These are phyloP conservation scores for Citrus unshiu DNA, from an alignment of 345 rosid genomes.

Conservation along the genomic window DNA sequence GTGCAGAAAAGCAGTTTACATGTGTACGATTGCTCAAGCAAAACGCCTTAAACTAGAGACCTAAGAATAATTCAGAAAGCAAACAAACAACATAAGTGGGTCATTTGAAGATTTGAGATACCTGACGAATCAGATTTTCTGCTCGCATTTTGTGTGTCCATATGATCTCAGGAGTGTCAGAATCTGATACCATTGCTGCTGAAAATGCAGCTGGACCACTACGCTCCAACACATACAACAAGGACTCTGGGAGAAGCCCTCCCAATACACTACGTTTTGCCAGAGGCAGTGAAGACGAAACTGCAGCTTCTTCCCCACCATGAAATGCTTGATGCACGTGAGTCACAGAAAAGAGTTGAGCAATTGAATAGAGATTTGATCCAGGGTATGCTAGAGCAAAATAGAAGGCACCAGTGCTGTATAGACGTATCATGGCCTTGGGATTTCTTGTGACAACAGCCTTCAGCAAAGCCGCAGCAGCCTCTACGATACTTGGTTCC, in stretches of 20 bases:
- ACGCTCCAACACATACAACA: conserved; percentile 94
- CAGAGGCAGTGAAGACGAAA: conserved; percentile 88
- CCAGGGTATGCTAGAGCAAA: conserved; percentile 98
- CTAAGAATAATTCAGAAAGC: background rate
- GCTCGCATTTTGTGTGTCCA: conserved; percentile 99
- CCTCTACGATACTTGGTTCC: conserved; percentile 94
- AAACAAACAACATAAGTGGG: background rate
- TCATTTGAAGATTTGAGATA: conserved; percentile 20
- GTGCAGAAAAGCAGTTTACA: conserved; percentile 11
- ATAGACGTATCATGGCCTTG: conserved; percentile 93
- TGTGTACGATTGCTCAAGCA: background rate
- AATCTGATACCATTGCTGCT: conserved; percentile 98
- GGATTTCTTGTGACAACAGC: conserved; percentile 97
- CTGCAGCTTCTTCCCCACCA: conserved; percentile 99
- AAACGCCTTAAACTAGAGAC: background rate
- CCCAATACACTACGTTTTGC: conserved; percentile 98
- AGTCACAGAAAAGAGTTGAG: conserved; percentile 88
- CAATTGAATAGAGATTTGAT: conserved; percentile 83
- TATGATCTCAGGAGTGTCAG: conserved; percentile 96
- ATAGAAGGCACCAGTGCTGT: conserved; percentile 95
- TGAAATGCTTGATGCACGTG: conserved; percentile 99
- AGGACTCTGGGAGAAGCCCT: conserved; percentile 97
- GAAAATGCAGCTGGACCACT: conserved; percentile 97
- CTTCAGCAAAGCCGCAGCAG: conserved; percentile 89
- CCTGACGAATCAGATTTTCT: conserved; percentile 97